These are phyloP conservation scores for Xylaria sp. DNA, from an alignment of 2,329 filamentous ascomycete species.

Conservation along the genomic window DNA sequence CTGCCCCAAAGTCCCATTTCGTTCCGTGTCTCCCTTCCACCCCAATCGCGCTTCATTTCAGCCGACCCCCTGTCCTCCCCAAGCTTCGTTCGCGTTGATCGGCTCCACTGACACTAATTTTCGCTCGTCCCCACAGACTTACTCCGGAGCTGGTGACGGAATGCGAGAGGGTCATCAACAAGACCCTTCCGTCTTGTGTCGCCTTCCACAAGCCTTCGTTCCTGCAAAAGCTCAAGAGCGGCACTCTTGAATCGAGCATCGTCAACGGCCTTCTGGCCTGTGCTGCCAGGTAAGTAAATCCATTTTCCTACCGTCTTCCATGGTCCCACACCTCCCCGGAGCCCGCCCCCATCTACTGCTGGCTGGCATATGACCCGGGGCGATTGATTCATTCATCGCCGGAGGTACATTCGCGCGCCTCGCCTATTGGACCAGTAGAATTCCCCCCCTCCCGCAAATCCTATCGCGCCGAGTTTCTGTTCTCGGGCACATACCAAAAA, in stretches of 20 bases:
- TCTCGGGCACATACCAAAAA: slow-evolving; percentile 18
- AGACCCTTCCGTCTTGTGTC: slow-evolving; percentile 63
- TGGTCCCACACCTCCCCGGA: slow-evolving; percentile 12
- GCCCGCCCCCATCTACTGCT: slow-evolving; percentile 22
- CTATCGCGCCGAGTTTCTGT: slow-evolving; percentile 15
- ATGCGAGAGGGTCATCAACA: slow-evolving; percentile 63
- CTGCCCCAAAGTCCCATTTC: slow-evolving; percentile 15
- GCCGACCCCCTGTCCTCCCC: slow-evolving; percentile 23
- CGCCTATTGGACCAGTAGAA: slow-evolving; percentile 25
- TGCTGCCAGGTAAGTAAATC: slow-evolving; percentile 55
- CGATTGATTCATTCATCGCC: slow-evolving; percentile 28
- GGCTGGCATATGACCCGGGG: slow-evolving; percentile 28
- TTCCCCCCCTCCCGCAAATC: slow-evolving; percentile 6
- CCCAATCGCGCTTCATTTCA: slow-evolving; percentile 20
- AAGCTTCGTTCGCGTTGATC: slow-evolving; percentile 28
- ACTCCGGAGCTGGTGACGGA: slow-evolving; percentile 61
- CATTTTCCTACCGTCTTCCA: slow-evolving; percentile 15
- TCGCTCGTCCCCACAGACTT: slow-evolving; percentile 42
- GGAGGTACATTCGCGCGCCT: slow-evolving; percentile 27
- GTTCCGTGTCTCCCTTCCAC: slow-evolving; percentile 20
- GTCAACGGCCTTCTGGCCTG: slow-evolving; percentile 61
- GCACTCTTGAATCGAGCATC: slow-evolving; percentile 57
- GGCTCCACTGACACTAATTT: slow-evolving; percentile 31
- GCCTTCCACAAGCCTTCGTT: slow-evolving; percentile 67
- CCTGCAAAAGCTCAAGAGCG: slow-evolving; percentile 61